Evolutionary conservation across 2,329 filamentous ascomycete species (phyloP).

Genomic region (Zymoseptoria pseudotritici): DNA sequence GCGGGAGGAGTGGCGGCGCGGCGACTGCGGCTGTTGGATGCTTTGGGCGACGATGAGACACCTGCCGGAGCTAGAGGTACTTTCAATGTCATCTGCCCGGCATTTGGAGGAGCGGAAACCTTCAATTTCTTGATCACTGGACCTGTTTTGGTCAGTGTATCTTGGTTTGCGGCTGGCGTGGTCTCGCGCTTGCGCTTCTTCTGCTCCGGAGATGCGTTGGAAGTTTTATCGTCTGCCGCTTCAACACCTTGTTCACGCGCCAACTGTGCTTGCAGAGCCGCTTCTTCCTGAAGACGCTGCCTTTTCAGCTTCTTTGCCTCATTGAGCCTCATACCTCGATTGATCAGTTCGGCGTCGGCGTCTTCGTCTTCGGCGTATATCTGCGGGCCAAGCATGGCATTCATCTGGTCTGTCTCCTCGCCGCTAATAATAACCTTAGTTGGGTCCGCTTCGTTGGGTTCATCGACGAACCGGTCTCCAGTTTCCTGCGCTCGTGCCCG

Average conservation of each 20-base stretch:
- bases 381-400: constrained; percentile 25
- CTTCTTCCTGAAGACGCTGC: constrained; percentile 50
- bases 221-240: constrained; percentile 4
- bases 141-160: constrained; percentile 8
- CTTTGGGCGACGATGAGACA: constrained; percentile 27
- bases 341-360: constrained; percentile 58
- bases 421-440: constrained; percentile 28
- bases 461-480: constrained; percentile 58
- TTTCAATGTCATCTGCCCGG: constrained; percentile 15
- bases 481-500: constrained; percentile 55
- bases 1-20: constrained; percentile 23
- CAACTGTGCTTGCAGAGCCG: constrained; percentile 28
- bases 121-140: constrained; percentile 31
- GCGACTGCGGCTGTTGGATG: constrained; percentile 12
- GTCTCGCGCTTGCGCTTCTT: constrained; percentile 51
- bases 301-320: constrained; percentile 69
- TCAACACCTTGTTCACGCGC: constrained; percentile 27
- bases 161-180: constrained; percentile 6
- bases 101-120: constrained; percentile 15
- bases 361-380: constrained; percentile 28
- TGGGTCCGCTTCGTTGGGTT: constrained; percentile 35
- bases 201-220: constrained; percentile 13
- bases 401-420: constrained; percentile 27
- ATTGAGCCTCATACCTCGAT: constrained; percentile 70
- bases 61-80: constrained; percentile 40